Conservation (phyloP, 257 asterid species). For the Cynanchum wilfordii region DNA sequence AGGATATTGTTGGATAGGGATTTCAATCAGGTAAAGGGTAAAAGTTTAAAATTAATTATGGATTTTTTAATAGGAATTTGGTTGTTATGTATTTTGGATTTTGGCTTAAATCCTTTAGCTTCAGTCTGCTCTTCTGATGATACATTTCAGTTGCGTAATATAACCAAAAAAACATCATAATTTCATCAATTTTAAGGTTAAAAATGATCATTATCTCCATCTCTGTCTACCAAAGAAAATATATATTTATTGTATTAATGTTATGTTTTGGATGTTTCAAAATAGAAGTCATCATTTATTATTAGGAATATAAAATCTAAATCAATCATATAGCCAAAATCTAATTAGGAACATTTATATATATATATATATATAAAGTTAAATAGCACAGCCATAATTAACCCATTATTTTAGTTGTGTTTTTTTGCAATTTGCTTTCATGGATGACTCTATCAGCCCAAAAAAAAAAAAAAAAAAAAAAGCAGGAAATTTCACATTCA, state of each 20-base stretch:
- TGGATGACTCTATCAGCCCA: slow-evolving; percentile 3
- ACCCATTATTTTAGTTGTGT: background rate
- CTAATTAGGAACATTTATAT: too few relatives aligned
- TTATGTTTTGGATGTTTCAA: background rate
- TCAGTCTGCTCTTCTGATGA: background rate
- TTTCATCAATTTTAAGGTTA: background rate
- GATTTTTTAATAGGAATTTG: background rate
- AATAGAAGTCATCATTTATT: background rate
- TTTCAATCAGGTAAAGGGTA: slow-evolving; percentile 24
- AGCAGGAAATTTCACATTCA: slow-evolving; percentile 24
- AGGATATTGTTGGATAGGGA: slow-evolving; percentile 16
- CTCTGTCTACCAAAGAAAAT: background rate
- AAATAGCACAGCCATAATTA: background rate
- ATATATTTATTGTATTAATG: background rate
- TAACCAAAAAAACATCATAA: background rate
- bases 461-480: too few relatives aligned
- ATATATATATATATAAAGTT: too few relatives aligned
- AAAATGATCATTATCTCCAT: background rate
- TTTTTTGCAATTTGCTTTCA: slow-evolving; percentile 14
- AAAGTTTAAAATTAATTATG: background rate
- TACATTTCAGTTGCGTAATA: slow-evolving; percentile 1
- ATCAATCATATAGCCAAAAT: too few relatives aligned
- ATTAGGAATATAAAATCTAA: too few relatives aligned
- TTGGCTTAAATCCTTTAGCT: slow-evolving; percentile 5
- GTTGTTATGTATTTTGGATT: slow-evolving; percentile 13